Evolutionary conservation across 2,329 filamentous ascomycete species (phyloP).

Genomic region (Aspergillus ochraceus): DNA sequence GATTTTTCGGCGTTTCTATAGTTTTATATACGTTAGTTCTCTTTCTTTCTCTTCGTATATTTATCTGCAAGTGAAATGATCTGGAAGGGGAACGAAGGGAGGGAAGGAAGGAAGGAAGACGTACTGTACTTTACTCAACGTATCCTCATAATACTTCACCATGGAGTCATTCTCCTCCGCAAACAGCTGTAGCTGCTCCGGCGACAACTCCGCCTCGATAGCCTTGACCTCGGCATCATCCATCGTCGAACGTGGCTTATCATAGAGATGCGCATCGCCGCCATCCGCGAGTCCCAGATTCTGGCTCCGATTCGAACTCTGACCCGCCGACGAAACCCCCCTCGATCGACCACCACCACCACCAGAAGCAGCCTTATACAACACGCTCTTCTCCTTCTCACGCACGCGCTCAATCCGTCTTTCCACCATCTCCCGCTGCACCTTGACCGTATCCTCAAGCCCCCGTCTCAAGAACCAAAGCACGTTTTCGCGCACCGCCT

Average conservation of each 20-base stretch:
- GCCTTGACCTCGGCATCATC: slow-evolving; percentile 30
- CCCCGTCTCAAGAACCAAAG: slow-evolving; percentile 77
- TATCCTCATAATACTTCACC: slow-evolving; percentile 89
- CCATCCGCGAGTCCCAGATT: neutral
- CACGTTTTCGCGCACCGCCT: slow-evolving; percentile 75
- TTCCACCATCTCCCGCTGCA: slow-evolving; percentile 92
- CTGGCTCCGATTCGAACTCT: neutral
- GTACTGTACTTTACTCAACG: slow-evolving; percentile 90
- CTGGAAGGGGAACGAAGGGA: neutral
- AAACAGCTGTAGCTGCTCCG: slow-evolving; percentile 89
- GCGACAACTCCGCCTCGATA: slow-evolving; percentile 64
- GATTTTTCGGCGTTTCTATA: slow-evolving; percentile 82
- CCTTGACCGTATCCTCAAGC: slow-evolving; percentile 72
- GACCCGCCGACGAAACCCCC: slow-evolving; percentile 1
- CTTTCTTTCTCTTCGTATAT: too few relatives aligned
- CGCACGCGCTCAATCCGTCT: slow-evolving; percentile 78
- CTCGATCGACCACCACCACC: slow-evolving; percentile 6
- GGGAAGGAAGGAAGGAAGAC: slow-evolving; percentile 37
- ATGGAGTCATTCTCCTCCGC: slow-evolving; percentile 90
- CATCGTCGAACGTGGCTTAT: slow-evolving; percentile 27
- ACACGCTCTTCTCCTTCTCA: slow-evolving; percentile 83
- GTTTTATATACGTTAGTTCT: slow-evolving; percentile 2
- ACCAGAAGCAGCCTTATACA: slow-evolving; percentile 61
- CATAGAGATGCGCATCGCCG: slow-evolving; percentile 19
- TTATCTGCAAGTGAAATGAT: neutral